Conservation (phyloP, 75 land plant species). For the Larix kaempferi region DNA sequence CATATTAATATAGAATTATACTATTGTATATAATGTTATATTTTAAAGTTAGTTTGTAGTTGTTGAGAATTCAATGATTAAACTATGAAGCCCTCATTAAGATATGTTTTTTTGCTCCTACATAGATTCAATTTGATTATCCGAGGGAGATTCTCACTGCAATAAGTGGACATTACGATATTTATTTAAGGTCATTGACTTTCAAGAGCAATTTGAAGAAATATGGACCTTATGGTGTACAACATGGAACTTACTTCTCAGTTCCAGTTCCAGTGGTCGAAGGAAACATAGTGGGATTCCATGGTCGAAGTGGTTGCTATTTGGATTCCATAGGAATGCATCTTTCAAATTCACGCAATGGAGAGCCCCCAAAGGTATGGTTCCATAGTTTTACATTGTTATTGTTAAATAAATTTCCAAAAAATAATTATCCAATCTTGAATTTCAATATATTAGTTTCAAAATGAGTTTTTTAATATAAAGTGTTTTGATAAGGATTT, state of each 20-base stretch:
- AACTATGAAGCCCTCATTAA: background rate
- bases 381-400: too few relatives aligned
- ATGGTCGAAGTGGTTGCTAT: conserved; percentile 29
- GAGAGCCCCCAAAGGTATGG: too few relatives aligned
- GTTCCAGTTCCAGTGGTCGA: conserved; percentile 26
- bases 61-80: background rate
- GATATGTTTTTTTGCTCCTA: background rate
- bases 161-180: conserved; percentile 40
- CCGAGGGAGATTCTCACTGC: conserved; percentile 40
- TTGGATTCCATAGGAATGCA: conserved; percentile 38
- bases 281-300: conserved; percentile 46
- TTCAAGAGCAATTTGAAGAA: conserved; percentile 30
- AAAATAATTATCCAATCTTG: too few relatives aligned
- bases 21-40: background rate
- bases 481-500: too few relatives aligned
- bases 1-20: background rate
- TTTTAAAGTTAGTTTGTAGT: background rate
- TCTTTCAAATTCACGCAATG: too few relatives aligned
- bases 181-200: conserved; percentile 32
- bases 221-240: conserved; percentile 52
- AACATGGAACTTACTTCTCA: conserved; percentile 37
- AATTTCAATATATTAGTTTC: too few relatives aligned
- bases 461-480: too few relatives aligned
- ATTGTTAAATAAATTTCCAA: too few relatives aligned
- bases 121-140: conserved; percentile 26